Evolutionary conservation across 768 basidiomycete genomes (phyloP).

Genomic region (Pleurotus citrinopileatus): DNA sequence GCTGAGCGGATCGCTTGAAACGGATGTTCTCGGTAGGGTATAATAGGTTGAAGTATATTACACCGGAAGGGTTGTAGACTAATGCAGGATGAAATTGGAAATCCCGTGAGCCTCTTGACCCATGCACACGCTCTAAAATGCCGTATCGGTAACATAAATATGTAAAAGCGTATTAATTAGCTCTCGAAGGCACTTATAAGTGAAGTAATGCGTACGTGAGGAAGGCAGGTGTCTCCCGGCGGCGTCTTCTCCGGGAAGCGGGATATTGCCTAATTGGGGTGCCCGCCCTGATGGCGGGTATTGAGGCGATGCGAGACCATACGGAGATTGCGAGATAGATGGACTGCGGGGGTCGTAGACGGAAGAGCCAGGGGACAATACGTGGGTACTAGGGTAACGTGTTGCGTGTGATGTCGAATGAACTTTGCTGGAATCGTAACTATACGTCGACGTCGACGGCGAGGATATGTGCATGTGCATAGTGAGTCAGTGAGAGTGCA

Average conservation of each 20-base stretch:
- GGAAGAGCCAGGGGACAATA: slow-evolving; percentile 8
- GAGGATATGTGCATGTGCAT: slow-evolving; percentile 9
- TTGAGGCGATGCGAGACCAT: slow-evolving; percentile 2
- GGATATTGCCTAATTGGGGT: slow-evolving; percentile 9
- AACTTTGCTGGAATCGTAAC: slow-evolving; percentile 1
- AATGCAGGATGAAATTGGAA: slow-evolving; percentile 14
- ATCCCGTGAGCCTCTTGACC: not conserved
- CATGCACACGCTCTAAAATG: not conserved
- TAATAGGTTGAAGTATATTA: slow-evolving; percentile 16
- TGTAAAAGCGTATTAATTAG: too few relatives aligned
- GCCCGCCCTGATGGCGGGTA: not conserved
- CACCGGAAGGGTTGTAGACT: slow-evolving; percentile 16
- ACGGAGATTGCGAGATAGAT: not conserved
- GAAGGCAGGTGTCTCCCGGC: not conserved
- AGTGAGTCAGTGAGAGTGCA: slow-evolving; percentile 8
- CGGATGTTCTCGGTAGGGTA: slow-evolving; percentile 13
- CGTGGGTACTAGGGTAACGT: not conserved
- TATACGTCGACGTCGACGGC: slow-evolving; percentile 5
- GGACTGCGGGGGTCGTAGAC: not conserved
- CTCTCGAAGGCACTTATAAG: not conserved
- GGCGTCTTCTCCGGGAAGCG: not conserved
- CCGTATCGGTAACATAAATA: too few relatives aligned
- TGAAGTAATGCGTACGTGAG: not conserved
- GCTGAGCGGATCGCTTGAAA: slow-evolving; percentile 11
- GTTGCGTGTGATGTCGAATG: slow-evolving; percentile 1